Evolutionary conservation across 768 basidiomycete genomes (phyloP).

Genomic region (Ramaria sp.): DNA sequence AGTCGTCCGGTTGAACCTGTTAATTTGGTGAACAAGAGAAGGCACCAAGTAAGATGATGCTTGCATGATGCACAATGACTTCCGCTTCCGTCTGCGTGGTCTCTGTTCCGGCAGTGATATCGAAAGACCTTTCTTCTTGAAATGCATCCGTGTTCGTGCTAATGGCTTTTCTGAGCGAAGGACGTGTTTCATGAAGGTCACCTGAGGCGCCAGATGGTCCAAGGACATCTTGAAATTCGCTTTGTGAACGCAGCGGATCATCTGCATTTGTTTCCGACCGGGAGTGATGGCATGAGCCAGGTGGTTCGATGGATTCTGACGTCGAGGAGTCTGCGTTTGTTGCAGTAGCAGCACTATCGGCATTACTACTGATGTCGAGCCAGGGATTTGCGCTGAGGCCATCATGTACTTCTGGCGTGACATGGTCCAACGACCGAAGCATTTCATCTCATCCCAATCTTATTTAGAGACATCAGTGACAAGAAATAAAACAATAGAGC

Average conservation of each 20-base stretch:
- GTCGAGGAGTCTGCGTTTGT: too few relatives aligned
- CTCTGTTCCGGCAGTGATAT: not conserved
- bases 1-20: constrained; percentile 65
- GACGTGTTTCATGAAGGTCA: not conserved
- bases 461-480: not conserved
- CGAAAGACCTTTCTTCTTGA: not conserved
- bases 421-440: not conserved
- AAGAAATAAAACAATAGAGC: not conserved
- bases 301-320: not conserved
- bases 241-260: not conserved
- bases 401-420: not conserved
- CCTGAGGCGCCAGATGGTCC: not conserved
- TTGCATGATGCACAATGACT: constrained; percentile 6
- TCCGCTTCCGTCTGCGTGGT: not conserved
- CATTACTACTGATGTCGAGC: not conserved
- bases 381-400: not conserved
- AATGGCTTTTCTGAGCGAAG: not conserved
- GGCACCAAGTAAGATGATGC: not conserved
- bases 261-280: not conserved
- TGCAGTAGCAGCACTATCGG: not conserved
- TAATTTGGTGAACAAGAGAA: not conserved
- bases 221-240: not conserved
- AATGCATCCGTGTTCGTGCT: not conserved
- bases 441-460: constrained; percentile 1
- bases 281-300: not conserved